Evolutionary conservation across 1,139 yeast species (phyloP), one percentile per base, ranked within the genome.

Genomic region (Debaryomyces subglobosus): DNA sequence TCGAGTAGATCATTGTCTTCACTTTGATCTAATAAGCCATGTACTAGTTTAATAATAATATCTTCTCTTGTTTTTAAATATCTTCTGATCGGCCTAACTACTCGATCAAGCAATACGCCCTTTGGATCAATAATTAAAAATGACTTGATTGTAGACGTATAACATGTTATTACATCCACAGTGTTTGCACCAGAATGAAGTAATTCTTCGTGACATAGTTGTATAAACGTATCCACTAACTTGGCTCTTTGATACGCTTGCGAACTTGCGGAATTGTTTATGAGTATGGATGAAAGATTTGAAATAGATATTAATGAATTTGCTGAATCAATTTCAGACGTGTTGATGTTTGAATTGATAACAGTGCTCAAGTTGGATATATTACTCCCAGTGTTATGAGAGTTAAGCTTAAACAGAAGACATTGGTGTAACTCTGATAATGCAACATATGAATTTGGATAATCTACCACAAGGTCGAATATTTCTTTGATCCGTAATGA

Each of bases 151-250:
- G 95, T 84, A 23, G 84, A 79, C 3, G 88, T 83, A 60, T 89
- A 92, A 41, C 80, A 80, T 1, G 82, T 68, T 23, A 94, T 79
- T 3, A 91, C 85, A 49, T 86, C 91, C 2, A 80, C 77, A 0
- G 98, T 94, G 55, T 88, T 85, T 0, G 88, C 81, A 9, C 97
- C 96, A 1, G 96, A 89, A 59, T 90, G 95, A 16, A 92, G 69
- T 9, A 91, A 66, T 39, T 79, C 67, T 27, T 61, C 62, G 18
- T 77, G 68, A 51, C 92, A 84, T 2, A 71, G 64, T 0, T 62
- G 57, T 8, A 81, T 79, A 57, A 89, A 90, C 1, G 70, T 62
- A 27, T 71, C 69, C 3, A 86, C 89, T n/a, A 85, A 67, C 15
- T 68, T 66, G 2, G 81, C 69, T 43, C 90, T 68, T 52, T 84